Evolutionary conservation across 495 filamentous ascomycete species (phyloP).

Genomic region (Ramalina intermedia): DNA sequence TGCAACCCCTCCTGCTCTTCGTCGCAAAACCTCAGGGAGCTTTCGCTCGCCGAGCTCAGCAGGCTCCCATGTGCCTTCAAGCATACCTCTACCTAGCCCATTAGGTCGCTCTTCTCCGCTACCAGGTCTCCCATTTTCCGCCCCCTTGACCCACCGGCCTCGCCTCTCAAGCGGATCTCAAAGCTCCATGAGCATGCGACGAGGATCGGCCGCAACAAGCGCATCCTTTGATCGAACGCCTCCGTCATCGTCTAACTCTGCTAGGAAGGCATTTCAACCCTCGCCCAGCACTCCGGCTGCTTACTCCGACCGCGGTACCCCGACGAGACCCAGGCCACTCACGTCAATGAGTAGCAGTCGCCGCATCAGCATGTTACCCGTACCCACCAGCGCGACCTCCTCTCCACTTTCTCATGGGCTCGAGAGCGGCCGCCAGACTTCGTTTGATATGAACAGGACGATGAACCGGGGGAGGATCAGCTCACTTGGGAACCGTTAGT

Average conservation of each 20-base stretch:
- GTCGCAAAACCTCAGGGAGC: conserved; percentile 30
- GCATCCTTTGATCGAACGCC: conserved; percentile 11
- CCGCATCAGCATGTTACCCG: conserved; percentile 35
- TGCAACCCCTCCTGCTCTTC: conserved; percentile 48
- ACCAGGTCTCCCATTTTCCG: conserved; percentile 14
- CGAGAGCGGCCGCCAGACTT: conserved; percentile 17
- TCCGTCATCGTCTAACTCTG: neutral
- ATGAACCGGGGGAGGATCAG: neutral
- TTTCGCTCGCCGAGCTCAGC: conserved; percentile 23
- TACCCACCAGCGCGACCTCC: conserved; percentile 20
- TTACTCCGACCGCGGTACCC: conserved; percentile 13
- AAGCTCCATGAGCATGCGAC: conserved; percentile 11
- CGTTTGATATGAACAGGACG: conserved; percentile 7
- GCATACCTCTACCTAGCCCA: conserved; percentile 22
- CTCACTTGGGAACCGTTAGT: neutral
- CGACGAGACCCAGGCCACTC: conserved; percentile 21
- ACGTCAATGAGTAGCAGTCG: conserved; percentile 31
- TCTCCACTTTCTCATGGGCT: neutral
- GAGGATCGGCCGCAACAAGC: conserved; percentile 23
- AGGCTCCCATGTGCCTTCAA: conserved; percentile 20
- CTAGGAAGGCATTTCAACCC: conserved; percentile 1
- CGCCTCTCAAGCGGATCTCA: conserved; percentile 27
- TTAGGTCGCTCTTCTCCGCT: conserved; percentile 31
- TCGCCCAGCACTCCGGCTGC: conserved; percentile 1
- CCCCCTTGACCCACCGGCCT: conserved; percentile 26